Evolutionary conservation across 2,329 filamentous ascomycete genomes (phyloP), one percentile per base, ranked within the genome.

Genomic region (Elsinoe fawcettii): DNA sequence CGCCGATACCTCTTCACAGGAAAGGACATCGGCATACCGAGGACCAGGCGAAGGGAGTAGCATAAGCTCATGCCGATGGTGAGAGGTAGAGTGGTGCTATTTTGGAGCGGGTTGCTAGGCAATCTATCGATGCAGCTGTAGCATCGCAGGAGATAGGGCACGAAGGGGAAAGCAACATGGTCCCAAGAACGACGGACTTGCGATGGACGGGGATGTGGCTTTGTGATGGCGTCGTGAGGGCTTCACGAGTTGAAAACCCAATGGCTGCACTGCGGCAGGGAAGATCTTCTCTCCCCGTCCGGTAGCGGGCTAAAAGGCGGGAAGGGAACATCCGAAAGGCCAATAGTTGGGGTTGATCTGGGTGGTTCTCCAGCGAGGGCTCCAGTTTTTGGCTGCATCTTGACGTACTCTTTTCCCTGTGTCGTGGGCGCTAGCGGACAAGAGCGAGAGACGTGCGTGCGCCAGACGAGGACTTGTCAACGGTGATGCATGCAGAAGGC

Each of bases 381-480:
- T 46, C 20, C 41, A 46, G 5, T 30, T 30, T 30, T 30, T 30
- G 27, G n/a, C 27, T 30, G 27, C 27, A 30, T 46, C 18, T 25
- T 46, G 41, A 46, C 41, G 41, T 46, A 46, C 11, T 23, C 12
- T 46, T 27, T 12, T 18, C 20, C 11, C 11, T n/a, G n/a, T n/a
- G n/a, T n/a, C n/a, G 20, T n/a, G 41, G 18, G n/a, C 41, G 41
- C 41, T 46, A 46, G 22, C 22, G 41, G 41, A 46, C 41, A 46
- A 46, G 18, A n/a, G 18, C n/a, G 27, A 30, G 37, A n/a, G 37
- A 16, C 7, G 5, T 11, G 7, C 6, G n/a, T n/a, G 37, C 11
- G 37, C 11, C 18, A 44, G 41, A 44, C 41, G 41, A 46, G 41
- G 20, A 46, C 41, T 46, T 27, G 41, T 46, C 41, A 46, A 46